Base-by-base conservation (phyloP, 2,329 filamentous ascomycete species). In the Orbilia blumenaviensis region DNA sequence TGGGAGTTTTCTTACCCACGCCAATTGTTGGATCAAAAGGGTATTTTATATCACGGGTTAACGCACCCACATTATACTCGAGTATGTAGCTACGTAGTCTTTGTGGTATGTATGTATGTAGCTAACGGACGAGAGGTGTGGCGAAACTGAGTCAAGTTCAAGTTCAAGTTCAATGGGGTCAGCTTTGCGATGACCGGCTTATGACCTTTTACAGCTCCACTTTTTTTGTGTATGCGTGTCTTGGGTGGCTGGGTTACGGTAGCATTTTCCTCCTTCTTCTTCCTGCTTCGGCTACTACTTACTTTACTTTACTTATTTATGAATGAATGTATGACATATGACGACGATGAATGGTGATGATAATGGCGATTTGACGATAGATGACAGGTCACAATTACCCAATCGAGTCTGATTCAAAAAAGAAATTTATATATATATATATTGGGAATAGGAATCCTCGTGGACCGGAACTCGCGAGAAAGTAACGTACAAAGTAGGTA, bases 351-450 rank as follows among this genome's bases (percentile, higher is more conserved):
- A 69, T 41, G 36, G 54, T 61, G 61, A 50, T 36, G 16, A 25
- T 8, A 38, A 42, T 38, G 27, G 48, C 21, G 16, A 18, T 18
- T 10, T 16, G 32, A 60, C n/a, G 54, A 58, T 62, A 54, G 50
- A 41, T 72, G 67, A 72, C 67, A 72, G 67, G 60, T 64, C 67
- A 72, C 16, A 46, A 58, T 63, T 56, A 63, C 54, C 32, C 29
- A 50, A 52, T 42, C 5, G 32, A 32, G 23, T 16, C 23, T 29
- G 23, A 50, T n/a, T n/a, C n/a, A n/a, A n/a, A n/a, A n/a, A n/a
- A n/a, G n/a, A n/a, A n/a, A 29, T 2, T 18, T 1, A 7, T 50
- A 50, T 7, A 50, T 4, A 21, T 14, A 25, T 50, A 34, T 54
- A 54, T 34, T 54, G 16, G 48, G 48, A 54, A 54, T 71, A 23